phyloP scores from a whole-genome alignment of 2,329 filamentous ascomycete species.

The Colletotrichum higginsianum region DNA sequence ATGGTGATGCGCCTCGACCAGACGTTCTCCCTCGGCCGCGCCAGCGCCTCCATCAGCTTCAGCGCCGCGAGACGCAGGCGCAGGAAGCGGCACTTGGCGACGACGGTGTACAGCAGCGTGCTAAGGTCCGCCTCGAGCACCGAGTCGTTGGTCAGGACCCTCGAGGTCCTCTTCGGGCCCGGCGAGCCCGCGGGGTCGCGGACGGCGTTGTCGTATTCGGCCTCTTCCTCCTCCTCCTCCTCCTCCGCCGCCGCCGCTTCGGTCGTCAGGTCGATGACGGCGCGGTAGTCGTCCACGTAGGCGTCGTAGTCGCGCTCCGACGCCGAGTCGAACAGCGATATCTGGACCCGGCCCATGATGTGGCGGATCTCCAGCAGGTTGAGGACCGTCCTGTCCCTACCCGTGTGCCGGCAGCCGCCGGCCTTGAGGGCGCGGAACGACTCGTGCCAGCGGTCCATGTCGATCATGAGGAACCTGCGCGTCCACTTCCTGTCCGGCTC shows the following conservation, averaged over 20 bases:
- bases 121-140: conserved; percentile 12
- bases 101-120: not conserved
- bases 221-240: too few species aligned
- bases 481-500: conserved; percentile 13
- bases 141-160: not conserved
- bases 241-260: not conserved
- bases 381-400: not conserved
- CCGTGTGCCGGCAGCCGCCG: too few species aligned
- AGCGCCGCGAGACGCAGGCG: not conserved
- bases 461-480: not conserved
- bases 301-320: conserved; percentile 49
- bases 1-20: conserved; percentile 54
- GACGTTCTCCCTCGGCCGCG: conserved; percentile 53
- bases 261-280: not conserved
- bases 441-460: conserved; percentile 17
- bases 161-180: not conserved
- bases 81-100: conserved; percentile 20
- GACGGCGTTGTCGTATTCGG: too few species aligned
- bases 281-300: conserved; percentile 47
- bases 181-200: not conserved
- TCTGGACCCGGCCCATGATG: not conserved
- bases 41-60: conserved; percentile 25
- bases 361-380: conserved; percentile 16
- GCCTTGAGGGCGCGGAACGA: not conserved
- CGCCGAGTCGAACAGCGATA: not conserved